Evolutionary conservation across 2,329 filamentous ascomycete genomes (phyloP).

Genomic region (Monilinia vaccinii-corymbosi): DNA sequence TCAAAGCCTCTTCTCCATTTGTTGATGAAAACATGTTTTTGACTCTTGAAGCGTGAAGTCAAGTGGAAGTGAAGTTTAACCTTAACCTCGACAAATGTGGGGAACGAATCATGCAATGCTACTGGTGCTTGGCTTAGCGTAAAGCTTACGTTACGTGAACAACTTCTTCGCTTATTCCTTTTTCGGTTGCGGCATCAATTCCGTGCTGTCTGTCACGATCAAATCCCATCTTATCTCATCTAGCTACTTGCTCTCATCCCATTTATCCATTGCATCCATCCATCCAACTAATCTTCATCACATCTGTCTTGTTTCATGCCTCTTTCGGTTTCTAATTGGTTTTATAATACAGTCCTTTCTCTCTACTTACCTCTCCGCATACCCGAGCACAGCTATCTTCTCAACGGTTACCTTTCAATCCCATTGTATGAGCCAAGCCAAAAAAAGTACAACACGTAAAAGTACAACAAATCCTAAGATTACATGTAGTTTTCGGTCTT

Average conservation of each 20-base stretch:
- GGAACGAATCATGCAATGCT: too few relatives aligned
- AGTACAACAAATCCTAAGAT: neutral
- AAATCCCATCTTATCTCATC: neutral
- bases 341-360: neutral
- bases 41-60: too few relatives aligned
- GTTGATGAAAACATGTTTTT: too few relatives aligned
- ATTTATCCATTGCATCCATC: neutral
- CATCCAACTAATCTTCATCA: neutral
- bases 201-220: too few relatives aligned
- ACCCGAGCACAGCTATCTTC: neutral
- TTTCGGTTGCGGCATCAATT: neutral
- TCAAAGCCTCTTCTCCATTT: too few relatives aligned
- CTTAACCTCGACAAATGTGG: too few relatives aligned
- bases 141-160: too few relatives aligned
- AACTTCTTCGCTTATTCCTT: too few relatives aligned
- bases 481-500: neutral
- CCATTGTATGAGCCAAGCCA: constrained; percentile 3
- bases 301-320: neutral
- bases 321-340: neutral
- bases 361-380: neutral
- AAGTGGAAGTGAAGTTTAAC: too few relatives aligned
- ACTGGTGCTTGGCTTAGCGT: too few relatives aligned
- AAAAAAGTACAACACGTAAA: constrained; percentile 4
- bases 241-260: too few relatives aligned
- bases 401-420: neutral